Conservation (phyloP, 305 asterid species). For the Fraxinus latifolia region DNA sequence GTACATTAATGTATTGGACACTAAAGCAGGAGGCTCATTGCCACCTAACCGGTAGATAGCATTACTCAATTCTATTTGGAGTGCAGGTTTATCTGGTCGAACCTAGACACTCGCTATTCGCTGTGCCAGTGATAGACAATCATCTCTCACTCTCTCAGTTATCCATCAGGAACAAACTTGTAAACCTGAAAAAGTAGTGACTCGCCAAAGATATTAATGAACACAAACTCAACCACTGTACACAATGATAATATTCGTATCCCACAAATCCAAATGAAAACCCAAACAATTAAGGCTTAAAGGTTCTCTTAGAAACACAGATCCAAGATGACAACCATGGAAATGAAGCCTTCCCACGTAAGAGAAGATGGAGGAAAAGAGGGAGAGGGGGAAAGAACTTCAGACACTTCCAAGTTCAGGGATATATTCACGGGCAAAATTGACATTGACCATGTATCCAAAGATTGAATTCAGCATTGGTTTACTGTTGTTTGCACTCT, state of each 20-base stretch:
- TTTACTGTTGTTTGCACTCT: slow-evolving; percentile 54
- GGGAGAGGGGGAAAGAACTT: slow-evolving; percentile 28
- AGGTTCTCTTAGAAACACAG: neutral
- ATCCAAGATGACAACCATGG: neutral
- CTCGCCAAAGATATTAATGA: neutral
- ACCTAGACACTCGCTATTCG: neutral
- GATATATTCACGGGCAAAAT: neutral
- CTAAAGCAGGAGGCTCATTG: neutral
- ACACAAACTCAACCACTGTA: neutral
- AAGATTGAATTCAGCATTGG: neutral
- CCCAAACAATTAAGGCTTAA: neutral
- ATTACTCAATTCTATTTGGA: neutral
- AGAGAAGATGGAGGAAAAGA: slow-evolving; percentile 5
- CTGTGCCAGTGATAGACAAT: neutral
- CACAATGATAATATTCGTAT: neutral
- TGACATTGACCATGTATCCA: neutral
- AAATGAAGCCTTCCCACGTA: neutral
- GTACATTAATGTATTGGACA: neutral
- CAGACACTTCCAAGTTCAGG: neutral
- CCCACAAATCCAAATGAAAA: neutral
- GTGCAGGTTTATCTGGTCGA: neutral
- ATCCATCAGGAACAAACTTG: neutral
- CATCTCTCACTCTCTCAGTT: neutral
- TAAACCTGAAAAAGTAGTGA: neutral
- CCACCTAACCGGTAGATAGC: neutral